Base-by-base conservation (phyloP, 1,284 basidiomycete species). In the Coriolopsis trogii region DNA sequence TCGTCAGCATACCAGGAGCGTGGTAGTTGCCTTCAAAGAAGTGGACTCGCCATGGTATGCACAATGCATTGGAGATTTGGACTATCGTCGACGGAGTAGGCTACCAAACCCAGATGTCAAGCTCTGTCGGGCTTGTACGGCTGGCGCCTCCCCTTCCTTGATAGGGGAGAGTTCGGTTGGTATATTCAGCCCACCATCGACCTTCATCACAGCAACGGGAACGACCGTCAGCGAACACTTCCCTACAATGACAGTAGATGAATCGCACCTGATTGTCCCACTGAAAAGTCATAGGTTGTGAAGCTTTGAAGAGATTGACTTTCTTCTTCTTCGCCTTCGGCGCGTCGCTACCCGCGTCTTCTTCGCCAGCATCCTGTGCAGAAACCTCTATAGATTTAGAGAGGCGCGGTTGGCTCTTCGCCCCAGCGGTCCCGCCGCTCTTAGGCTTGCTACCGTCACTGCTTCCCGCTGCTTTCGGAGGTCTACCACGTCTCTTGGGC, bases 291-390 rank as follows among this genome's bases (percentile, higher is more conserved):
- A 64, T 49, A 1, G 74, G 64, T 51, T 75, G 72, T 45, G 73
- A 65, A 31, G 67, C 56, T 5, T 70, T 68, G 60, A 84, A 84
- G 21, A 86, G 59, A 54, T 80, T 82, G 55, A 87, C 79, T 67
- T 80, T 84, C 59, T 81, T 75, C 56, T 79, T 82, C 67, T 81
- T 82, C 67, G 81, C 86, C 70, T 82, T 87, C 70, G 76, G 79
- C 8, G 69, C 56, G 3, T 26, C 51, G 7, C 30, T 39, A 3
- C 30, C 49, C 4, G 37, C 55, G 21, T 53, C 50, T 12, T 41
- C 53, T 2, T 34, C 51, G 15, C 26, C 39, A 45, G 59, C 40
- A n/a, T 29, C 23, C 53, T 40, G 29, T 15, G 30, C 49, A 25
- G 40, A 33, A 26, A 20, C 39, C 44, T 41, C 49, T 4, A 47